These are phyloP conservation scores for Purpureocillium lavendulum DNA, from an alignment of 2,329 filamentous ascomycete species.

Conservation along the genomic window DNA sequence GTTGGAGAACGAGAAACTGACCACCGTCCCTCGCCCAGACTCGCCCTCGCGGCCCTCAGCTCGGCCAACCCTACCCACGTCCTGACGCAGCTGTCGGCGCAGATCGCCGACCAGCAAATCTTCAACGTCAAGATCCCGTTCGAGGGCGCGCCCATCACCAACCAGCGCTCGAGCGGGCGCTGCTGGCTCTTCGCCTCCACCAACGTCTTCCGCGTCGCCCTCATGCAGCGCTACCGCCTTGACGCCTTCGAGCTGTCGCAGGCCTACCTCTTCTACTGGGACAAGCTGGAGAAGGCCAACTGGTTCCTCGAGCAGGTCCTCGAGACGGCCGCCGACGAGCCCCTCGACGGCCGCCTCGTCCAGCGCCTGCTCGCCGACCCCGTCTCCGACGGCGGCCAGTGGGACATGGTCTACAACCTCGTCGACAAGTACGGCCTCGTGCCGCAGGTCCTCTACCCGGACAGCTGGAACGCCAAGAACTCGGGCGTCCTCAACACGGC, in stretches of 20 bases:
- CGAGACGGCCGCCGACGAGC: constrained; percentile 61
- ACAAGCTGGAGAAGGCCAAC: constrained; percentile 87
- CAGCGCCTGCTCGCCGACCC: constrained; percentile 60
- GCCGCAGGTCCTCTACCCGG: constrained; percentile 72
- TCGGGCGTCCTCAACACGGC: constrained; percentile 63
- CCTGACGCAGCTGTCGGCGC: constrained; percentile 53
- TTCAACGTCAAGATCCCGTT: constrained; percentile 79
- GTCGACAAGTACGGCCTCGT: constrained; percentile 85
- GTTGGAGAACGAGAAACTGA: too few relatives aligned
- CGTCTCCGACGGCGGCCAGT: constrained; percentile 77
- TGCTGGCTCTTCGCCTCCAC: constrained; percentile 91
- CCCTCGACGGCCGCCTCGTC: constrained; percentile 64
- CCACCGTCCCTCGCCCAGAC: too few relatives aligned
- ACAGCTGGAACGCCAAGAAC: constrained; percentile 69
- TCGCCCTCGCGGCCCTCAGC: constrained; percentile 67
- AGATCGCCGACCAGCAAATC: constrained; percentile 64
- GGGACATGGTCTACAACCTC: constrained; percentile 86
- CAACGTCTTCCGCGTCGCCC: constrained; percentile 83
- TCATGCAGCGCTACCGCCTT: constrained; percentile 77
- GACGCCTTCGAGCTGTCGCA: constrained; percentile 79
- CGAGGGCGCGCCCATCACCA: constrained; percentile 76
- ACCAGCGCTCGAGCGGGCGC: constrained; percentile 71
- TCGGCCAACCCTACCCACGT: constrained; percentile 57
- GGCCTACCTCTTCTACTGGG: constrained; percentile 85
- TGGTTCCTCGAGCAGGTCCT: constrained; percentile 82